Base-by-base conservation (phyloP, 345 rosid species). In the Sisymbrium altissimum region DNA sequence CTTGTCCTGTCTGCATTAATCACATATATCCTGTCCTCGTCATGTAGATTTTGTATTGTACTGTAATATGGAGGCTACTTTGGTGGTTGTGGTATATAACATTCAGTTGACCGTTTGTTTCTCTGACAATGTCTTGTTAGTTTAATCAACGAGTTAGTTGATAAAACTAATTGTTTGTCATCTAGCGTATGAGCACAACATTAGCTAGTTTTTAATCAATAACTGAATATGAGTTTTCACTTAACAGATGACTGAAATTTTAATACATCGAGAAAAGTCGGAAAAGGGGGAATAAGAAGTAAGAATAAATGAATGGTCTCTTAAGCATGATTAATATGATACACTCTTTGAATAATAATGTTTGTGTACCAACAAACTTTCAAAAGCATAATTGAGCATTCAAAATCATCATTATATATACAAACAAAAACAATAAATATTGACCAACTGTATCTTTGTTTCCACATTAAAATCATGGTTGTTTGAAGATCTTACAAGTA, bases 91-190 rank as follows among this genome's bases (percentile, higher is more conserved):
- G 61, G 76, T 19, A 63, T 19, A 63, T 1, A 64, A 72, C 29
- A 63, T 72, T 41, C 70, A 72, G 70, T 63, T 72, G 76, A 64
- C 70, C 4, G 70, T 41, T 72, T 72, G 76, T 32, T 72, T 52
- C 36, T 63, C 55, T 63, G 70, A 38, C 70, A 18, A 23, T 57
- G 48, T 58, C 17, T 58, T 70, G 46, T 33, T 70, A 36, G 14
- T 58, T 58, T 36, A 35, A 35, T 35, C 64, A 36, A 1, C 35
- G 1, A 58, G 32, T 60, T 60, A 17, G 55, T 64, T 64, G 68
- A 44, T 17, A 44, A 19, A 64, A 64, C 68, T 30, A 30, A 44
- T 63, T 41, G 7, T 60, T 57, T 40, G 30, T 62, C 50, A 17
- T 64, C 6, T 44, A 64, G 68, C 12, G 17, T 3, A 17, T 64